Evolutionary conservation across 1,284 basidiomycete species (phyloP).

Genomic region (Ganoderma lingzhi): DNA sequence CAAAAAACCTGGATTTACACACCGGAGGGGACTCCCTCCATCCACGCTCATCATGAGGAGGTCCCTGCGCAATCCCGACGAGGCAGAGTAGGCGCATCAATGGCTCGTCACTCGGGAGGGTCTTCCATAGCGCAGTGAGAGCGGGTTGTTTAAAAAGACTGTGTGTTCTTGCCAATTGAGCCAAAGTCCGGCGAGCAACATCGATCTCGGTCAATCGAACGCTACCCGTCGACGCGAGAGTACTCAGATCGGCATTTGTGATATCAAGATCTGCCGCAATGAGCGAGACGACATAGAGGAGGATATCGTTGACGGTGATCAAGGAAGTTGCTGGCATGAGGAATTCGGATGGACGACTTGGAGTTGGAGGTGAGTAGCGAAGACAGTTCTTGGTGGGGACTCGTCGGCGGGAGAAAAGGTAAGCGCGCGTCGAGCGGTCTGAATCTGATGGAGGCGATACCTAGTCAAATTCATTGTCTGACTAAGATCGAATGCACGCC

Average conservation of each 20-base stretch:
- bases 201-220: no score
- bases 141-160: neutral
- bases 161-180: neutral
- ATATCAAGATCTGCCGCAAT: neutral
- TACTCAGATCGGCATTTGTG: no score
- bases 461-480: no score
- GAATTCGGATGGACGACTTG: neutral
- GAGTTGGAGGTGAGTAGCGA: neutral
- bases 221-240: no score
- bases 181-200: neutral
- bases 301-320: neutral
- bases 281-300: neutral
- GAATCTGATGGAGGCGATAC: no score
- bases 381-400: neutral
- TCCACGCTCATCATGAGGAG: no score
- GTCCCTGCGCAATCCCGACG: neutral
- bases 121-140: neutral
- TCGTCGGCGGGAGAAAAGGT: no score
- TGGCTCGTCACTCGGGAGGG: neutral
- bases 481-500: no score
- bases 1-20: neutral
- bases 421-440: no score
- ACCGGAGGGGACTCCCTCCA: neutral
- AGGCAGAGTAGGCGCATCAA: neutral
- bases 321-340: neutral